phyloP scores from a whole-genome alignment of 371 early-diverging fungal genomes.

The Mortierella sp. region DNA sequence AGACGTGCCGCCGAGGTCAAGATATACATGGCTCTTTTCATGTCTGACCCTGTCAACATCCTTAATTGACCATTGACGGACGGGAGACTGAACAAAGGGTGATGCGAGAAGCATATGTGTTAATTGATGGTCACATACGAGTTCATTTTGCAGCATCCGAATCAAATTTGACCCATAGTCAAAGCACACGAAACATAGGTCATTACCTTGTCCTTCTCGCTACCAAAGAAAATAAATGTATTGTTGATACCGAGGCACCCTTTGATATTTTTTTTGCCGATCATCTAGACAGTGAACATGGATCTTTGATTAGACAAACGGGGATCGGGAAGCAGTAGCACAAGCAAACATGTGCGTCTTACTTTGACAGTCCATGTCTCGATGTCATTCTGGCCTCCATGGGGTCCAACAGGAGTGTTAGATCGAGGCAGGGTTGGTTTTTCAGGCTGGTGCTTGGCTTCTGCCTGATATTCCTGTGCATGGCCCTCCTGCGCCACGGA shows the following conservation, averaged over 20 bases:
- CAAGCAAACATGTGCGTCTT: constrained; percentile 7
- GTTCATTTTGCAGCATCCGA: not conserved
- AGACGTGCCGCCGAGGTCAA: constrained; percentile 67
- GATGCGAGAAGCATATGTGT: not conserved
- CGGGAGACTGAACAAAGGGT: constrained; percentile 59
- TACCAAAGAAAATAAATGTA: constrained; percentile 72
- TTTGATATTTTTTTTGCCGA: constrained; percentile 79
- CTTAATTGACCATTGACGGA: constrained; percentile 70
- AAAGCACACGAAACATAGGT: no score
- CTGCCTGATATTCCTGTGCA: constrained; percentile 29
- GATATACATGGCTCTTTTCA: constrained; percentile 71
- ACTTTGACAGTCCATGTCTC: constrained; percentile 52
- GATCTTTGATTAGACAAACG: no score
- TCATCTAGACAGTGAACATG: constrained; percentile 67
- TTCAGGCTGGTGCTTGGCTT: constrained; percentile 29
- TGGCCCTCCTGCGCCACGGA: constrained; percentile 51
- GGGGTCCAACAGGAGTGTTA: constrained; percentile 22
- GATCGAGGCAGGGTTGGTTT: constrained; percentile 28
- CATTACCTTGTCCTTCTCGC: constrained; percentile 77
- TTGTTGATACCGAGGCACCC: constrained; percentile 78
- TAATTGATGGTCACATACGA: not conserved
- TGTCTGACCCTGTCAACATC: constrained; percentile 68
- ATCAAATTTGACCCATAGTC: no score
- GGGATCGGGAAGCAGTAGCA: no score
- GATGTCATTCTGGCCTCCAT: constrained; percentile 48